A percentile compares a stretch with the other conserved stretches of the same genome.
phyloP scores from a whole-genome alignment of 805 yeast species.

The Starmera amethionina region DNA sequence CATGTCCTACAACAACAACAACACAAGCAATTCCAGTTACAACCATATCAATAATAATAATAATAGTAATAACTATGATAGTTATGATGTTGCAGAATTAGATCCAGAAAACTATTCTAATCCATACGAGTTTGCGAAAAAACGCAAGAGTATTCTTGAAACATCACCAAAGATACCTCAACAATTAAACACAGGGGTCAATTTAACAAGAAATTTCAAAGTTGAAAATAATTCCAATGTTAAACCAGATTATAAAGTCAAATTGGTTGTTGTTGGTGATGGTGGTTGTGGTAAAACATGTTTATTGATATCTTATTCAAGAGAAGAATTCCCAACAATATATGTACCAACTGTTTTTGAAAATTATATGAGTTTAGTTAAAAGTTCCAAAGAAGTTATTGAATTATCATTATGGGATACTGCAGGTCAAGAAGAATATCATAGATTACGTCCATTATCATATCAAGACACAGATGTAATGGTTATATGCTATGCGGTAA shows the following conservation, averaged over 20 bases:
- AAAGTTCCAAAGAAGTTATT: conserved; percentile 36
- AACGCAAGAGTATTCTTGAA: too few relatives aligned
- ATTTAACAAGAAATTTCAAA: too few relatives aligned
- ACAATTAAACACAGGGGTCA: too few relatives aligned
- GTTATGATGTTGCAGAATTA: too few relatives aligned
- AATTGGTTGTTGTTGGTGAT: conserved; percentile 80
- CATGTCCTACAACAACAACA: too few relatives aligned
- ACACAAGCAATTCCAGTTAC: too few relatives aligned
- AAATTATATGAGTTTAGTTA: conserved; percentile 55
- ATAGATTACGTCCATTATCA: conserved; percentile 65
- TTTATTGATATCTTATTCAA: conserved; percentile 52
- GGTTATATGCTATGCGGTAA: conserved; percentile 67
- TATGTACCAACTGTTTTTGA: conserved; percentile 83
- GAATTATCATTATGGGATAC: conserved; percentile 83
- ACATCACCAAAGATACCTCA: too few relatives aligned
- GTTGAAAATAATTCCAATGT: too few relatives aligned
- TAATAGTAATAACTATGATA: too few relatives aligned
- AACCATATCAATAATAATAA: too few relatives aligned
- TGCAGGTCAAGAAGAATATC: conserved; percentile 85
- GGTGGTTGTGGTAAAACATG: conserved; percentile 91
- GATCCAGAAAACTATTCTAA: too few relatives aligned
- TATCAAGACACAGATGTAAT: conserved; percentile 74
- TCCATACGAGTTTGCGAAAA: too few relatives aligned
- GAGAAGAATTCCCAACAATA: conserved; percentile 57
- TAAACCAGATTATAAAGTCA: conserved; percentile 30